Percentiles rank a stretch among this genome's conserved stretches.
Conservation (phyloP, 2,329 filamentous ascomycete species). For the Chalaropsis ovoidea region DNA sequence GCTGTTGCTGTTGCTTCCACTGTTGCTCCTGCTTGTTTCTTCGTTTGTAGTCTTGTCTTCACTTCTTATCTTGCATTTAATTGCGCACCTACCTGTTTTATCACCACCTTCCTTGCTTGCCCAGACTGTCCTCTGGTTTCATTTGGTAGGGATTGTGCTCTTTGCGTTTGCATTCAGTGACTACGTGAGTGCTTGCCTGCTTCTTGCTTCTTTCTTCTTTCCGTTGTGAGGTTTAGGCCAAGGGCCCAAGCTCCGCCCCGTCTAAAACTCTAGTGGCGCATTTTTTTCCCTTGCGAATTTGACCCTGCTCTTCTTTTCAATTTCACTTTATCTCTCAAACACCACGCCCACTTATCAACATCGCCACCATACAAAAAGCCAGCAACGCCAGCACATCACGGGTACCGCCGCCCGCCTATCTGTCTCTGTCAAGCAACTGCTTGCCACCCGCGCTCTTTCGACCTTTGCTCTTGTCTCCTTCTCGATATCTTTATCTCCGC, state of each 20-base stretch:
- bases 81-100: not conserved
- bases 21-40: not conserved
- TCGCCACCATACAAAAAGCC: not conserved
- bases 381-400: not conserved
- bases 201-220: no score
- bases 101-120: not conserved
- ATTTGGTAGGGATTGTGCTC: constrained; percentile 1
- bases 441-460: not conserved
- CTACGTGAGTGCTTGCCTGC: not conserved
- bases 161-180: not conserved
- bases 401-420: not conserved
- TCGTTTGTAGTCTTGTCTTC: not conserved
- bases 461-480: not conserved
- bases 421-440: not conserved
- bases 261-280: constrained; percentile 12
- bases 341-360: not conserved
- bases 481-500: not conserved
- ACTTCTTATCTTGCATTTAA: not conserved
- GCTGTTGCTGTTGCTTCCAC: not conserved
- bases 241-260: constrained; percentile 12
- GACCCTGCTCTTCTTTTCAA: not conserved
- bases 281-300: constrained; percentile 3
- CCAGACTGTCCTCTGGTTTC: not conserved
- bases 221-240: not conserved
- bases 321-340: constrained; percentile 9